These are phyloP conservation scores for Malassezia sp. DNA, from an alignment of 1,284 basidiomycete genomes.

Conservation along the genomic window DNA sequence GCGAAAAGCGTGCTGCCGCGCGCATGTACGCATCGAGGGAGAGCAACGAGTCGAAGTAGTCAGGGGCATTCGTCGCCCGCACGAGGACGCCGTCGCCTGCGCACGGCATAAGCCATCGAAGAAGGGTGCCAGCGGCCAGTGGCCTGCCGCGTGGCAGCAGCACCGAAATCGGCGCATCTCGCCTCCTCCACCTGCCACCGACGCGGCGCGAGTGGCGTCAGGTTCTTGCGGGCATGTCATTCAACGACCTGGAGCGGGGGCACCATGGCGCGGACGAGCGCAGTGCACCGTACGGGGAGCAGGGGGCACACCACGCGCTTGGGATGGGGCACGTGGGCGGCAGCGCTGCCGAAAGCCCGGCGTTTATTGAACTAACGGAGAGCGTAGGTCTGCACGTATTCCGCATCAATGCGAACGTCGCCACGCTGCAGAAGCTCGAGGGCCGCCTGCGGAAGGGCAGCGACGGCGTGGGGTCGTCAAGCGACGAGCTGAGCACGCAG, in stretches of 20 bases:
- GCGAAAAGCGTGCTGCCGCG: not conserved
- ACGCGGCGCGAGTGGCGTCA: no score
- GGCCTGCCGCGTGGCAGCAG: no score
- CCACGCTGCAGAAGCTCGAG: slow-evolving; percentile 81
- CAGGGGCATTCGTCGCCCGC: not conserved
- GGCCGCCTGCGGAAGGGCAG: slow-evolving; percentile 63
- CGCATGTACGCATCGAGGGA: not conserved
- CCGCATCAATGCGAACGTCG: slow-evolving; percentile 96
- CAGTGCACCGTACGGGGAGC: slow-evolving; percentile 5
- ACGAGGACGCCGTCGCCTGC: not conserved
- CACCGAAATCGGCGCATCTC: no score
- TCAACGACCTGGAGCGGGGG: slow-evolving; percentile 50
- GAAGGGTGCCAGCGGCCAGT: no score
- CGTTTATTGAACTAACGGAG: slow-evolving; percentile 66
- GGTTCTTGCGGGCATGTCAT: slow-evolving; percentile 50
- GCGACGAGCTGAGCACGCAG: slow-evolving; percentile 4
- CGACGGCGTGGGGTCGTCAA: not conserved
- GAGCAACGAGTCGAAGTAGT: not conserved
- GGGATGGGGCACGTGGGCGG: not conserved
- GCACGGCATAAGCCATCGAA: not conserved
- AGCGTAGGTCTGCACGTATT: slow-evolving; percentile 88
- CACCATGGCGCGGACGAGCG: slow-evolving; percentile 16
- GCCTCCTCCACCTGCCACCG: no score
- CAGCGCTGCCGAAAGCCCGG: slow-evolving; percentile 15
- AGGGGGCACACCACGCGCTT: not conserved